Evolutionary conservation across 1,139 yeast genomes (phyloP), one percentile per base, ranked within the genome.

Genomic region (Scheffersomyces parashehatae): DNA sequence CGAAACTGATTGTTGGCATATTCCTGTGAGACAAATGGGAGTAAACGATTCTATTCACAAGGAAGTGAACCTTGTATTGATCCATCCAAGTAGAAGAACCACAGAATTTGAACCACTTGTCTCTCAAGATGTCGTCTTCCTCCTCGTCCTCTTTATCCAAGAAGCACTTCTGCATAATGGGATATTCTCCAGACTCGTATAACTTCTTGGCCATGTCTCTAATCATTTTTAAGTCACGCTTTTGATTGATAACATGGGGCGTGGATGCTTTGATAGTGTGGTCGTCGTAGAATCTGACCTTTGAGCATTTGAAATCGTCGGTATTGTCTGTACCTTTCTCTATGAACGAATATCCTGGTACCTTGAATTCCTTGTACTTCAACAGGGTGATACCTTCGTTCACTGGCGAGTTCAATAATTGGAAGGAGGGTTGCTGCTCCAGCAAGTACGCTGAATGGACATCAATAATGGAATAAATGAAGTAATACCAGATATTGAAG

Each of bases 21-120:
- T 43, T 53, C 36, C 55, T 44, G 29, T 20, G 42, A 3, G 37
- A 39, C 7, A 35, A 31, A 11, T 41, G 38, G 14, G 51, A 37
- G 38, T 52, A 52, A 5, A 50, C 53, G 3, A 54, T 43, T 42
- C 57, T 42, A 35, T 45, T 49, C n/a, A 52, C 55, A 40, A 49
- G 46, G 41, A 54, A 53, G 38, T 53, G 53, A 12, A 54, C 54
- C 16, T 53, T 43, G 37, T 54, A 41, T 39, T 53, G 47, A 8
- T 52, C 40, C 31, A 54, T 41, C 57, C 58, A 54, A 31, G 52
- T 55, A 29, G 54, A 45, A 15, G 54, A 50, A 6, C 56, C 56
- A 34, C 54, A 50, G 32, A 53, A 53, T n/a, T 52, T 49, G 15
- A 33, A 43, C 58, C 58, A 54, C 34, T 50, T 49, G 3, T 35